Percentiles rank a stretch among this genome's conserved stretches.
Evolutionary conservation across 805 yeast genomes (phyloP).

Genomic region (Metschnikowia noctiluminum): DNA sequence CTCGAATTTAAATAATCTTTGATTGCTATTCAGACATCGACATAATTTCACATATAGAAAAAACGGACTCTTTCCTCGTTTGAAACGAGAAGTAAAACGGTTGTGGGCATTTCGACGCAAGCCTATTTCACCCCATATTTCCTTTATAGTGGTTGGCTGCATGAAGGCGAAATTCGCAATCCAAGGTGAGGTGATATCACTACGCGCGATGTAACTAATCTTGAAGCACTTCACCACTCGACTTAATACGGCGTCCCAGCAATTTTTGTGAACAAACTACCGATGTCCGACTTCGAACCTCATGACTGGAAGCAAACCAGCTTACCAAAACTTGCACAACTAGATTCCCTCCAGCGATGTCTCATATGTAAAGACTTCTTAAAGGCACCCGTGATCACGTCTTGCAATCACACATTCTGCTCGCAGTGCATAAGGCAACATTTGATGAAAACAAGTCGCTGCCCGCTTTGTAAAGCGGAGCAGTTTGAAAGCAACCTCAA

Average conservation of each 20-base stretch:
- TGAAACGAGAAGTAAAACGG: too few relatives aligned
- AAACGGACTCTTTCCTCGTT: too few relatives aligned
- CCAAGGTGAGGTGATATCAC: background rate
- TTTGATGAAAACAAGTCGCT: constrained; percentile 53
- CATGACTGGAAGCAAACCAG: constrained; percentile 61
- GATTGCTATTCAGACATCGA: too few relatives aligned
- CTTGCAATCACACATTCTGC: constrained; percentile 88
- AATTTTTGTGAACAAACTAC: too few relatives aligned
- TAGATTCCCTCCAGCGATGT: constrained; percentile 76
- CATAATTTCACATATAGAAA: too few relatives aligned
- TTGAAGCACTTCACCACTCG: too few relatives aligned
- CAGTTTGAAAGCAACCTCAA: constrained; percentile 67
- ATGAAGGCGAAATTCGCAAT: background rate
- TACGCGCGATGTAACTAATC: background rate
- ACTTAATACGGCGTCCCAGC: too few relatives aligned
- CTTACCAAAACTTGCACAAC: constrained; percentile 52
- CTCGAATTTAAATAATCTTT: too few relatives aligned
- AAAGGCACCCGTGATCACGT: constrained; percentile 74
- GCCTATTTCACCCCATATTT: too few relatives aligned
- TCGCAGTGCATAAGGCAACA: constrained; percentile 79
- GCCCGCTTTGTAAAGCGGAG: constrained; percentile 77
- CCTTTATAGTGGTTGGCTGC: background rate
- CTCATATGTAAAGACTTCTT: constrained; percentile 84
- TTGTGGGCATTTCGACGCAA: too few relatives aligned
- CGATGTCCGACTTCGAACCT: constrained; percentile 45